Base-by-base conservation (phyloP, 148 eudicot species). In the Camellia japonica region DNA sequence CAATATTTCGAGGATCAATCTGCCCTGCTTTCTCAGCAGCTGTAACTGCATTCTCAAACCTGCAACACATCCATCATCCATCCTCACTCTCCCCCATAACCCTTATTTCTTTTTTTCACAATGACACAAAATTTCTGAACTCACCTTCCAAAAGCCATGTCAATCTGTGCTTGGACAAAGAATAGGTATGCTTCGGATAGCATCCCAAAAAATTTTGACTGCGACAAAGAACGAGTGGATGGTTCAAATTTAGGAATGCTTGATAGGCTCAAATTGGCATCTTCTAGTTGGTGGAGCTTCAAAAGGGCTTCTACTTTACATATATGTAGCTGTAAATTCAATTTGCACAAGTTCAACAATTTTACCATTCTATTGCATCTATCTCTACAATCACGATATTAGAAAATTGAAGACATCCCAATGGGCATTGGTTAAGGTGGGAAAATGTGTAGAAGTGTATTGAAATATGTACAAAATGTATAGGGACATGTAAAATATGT, bases 81-180 rank as follows among this genome's bases (percentile, higher is more conserved):
- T 80, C 82, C 81, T 85, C 69, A 86, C 78, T 75, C 68, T 52
- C 44, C 73, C 79, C 70, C 67, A 72, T 75, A 55, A 75, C 68
- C 82, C 49, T 43, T 51, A 73, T 78, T 63, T 60, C 14, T 68
- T 14, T 73, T 70, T 56, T 65, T 63, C 78, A 68, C 75, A 52
- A 51, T 15, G 18, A 44, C 23, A 16, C 0, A 79, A n/a, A 75
- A 54, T 80, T 74, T 68, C 55, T 56, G 41, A 71, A 88, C 93
- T 87, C 84, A 95, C 99, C 95, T 96, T 89, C 99, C 99, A 64
- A 76, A 79, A 18, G 99, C 88, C 93, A 93, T 87, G 84, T 93
- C 95, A 83, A 93, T 82, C 80, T 92, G 95, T 81, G 95, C 93
- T 79, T 84, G 88, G 71, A 96, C 97, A 81, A 85, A 90, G 65